phyloP scores from a whole-genome alignment of 495 filamentous ascomycete species.

The Pyronema omphalodes region DNA sequence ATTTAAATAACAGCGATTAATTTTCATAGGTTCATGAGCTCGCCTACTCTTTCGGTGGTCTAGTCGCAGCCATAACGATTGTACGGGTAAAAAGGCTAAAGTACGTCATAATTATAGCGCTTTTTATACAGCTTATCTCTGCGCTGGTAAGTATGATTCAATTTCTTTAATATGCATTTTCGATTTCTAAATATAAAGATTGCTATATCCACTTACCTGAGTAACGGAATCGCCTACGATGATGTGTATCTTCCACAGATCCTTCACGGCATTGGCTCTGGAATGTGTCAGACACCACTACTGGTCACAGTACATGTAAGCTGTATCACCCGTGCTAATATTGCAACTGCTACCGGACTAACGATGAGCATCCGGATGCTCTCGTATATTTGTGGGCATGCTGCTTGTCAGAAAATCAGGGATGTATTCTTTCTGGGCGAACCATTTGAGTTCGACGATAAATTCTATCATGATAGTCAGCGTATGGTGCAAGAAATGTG shows the following conservation, averaged over 20 bases:
- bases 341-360: background rate
- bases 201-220: background rate
- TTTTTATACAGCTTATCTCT: background rate
- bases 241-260: conserved; percentile 2
- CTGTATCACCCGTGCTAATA: background rate
- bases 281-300: background rate
- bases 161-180: background rate
- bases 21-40: background rate
- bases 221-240: background rate
- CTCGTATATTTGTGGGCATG: background rate
- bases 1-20: background rate
- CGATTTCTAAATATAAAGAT: background rate
- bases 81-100: too few species aligned
- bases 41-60: background rate
- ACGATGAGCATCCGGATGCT: background rate
- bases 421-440: background rate
- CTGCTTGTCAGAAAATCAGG: background rate
- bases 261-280: background rate
- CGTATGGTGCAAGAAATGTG: background rate
- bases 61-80: background rate
- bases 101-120: background rate
- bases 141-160: background rate
- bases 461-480: background rate
- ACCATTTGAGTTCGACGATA: background rate
- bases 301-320: background rate